Base-by-base conservation (phyloP, 495 filamentous ascomycete species). In the Oleoguttula mirabilis region DNA sequence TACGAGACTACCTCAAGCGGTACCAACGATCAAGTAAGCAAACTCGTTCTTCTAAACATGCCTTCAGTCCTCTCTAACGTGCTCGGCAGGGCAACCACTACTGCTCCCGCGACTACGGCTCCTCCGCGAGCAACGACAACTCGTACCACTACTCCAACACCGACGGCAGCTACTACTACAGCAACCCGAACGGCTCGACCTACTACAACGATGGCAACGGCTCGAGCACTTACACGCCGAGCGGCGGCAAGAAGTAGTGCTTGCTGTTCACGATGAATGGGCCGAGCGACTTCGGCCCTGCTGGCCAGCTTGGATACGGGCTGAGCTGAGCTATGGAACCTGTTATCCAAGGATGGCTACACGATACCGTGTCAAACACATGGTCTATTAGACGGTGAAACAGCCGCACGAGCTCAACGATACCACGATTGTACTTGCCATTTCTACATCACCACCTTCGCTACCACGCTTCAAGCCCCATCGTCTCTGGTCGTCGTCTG, bases 101-200 rank as follows among this genome's bases (percentile, higher is more conserved):
- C 47, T 72, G 65, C 57, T 33, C 62, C 37, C 66, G 72, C 23
- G 72, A 76, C 51, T 72, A 68, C 51, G 66, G 70, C 37, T 58
- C 54, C 42, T 36, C 50, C 34, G 68, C 60, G 4, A 19, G 56
- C 0, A 71, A 71, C 50, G 39, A 50, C 3, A 76, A 76, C 55
- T 55, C 68, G 1, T 76, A 74, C 55, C 71, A 75, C 52, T 76
- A 75, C 43, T 72, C 69, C 37, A 76, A 75, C 55, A 48, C 39
- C 66, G 45, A 76, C 42, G 69, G 25, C n/a, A 69, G 64, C n/a
- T 77, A 76, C 63, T 72, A 76, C 52, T 76, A 75, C 57, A 71
- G 64, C 40, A 77, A 76, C 57, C 57, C 71, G 31, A 62, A 75
- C 40, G 55, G 54, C 5, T 53, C 52, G n/a, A 54, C 51, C 22